Conservation (phyloP, 169 alveolate genomes). For the Perkinsus chesapeaki region DNA sequence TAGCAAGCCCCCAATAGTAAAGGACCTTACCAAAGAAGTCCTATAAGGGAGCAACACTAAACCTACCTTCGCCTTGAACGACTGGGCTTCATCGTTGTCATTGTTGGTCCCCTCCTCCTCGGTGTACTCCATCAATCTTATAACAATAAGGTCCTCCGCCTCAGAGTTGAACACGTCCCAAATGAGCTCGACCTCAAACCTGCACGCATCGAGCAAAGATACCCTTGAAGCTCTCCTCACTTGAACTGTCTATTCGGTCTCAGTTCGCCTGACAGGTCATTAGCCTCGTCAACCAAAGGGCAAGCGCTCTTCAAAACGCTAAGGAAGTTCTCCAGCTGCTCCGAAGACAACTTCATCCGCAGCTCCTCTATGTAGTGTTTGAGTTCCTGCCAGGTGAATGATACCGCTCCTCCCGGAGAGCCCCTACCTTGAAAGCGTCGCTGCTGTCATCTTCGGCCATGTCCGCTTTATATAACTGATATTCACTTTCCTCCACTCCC, state of each 20-base stretch:
- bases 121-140: background rate
- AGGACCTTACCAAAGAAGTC: too few species aligned
- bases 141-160: background rate
- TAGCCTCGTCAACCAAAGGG: conserved; percentile 2
- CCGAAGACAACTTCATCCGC: background rate
- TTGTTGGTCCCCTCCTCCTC: background rate
- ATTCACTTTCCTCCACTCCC: background rate
- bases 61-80: background rate
- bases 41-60: background rate
- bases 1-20: background rate
- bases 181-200: background rate
- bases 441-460: background rate
- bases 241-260: background rate
- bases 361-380: background rate
- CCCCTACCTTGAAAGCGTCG: background rate
- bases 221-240: background rate
- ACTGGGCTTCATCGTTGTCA: too few species aligned
- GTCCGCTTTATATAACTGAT: background rate
- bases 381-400: background rate
- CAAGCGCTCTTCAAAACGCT: background rate
- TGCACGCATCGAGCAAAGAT: background rate
- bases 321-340: background rate
- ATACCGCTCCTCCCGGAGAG: background rate
- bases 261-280: background rate
- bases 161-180: background rate